phyloP scores from a whole-genome alignment of 345 rosid species.

The Euphorbia lathyris region DNA sequence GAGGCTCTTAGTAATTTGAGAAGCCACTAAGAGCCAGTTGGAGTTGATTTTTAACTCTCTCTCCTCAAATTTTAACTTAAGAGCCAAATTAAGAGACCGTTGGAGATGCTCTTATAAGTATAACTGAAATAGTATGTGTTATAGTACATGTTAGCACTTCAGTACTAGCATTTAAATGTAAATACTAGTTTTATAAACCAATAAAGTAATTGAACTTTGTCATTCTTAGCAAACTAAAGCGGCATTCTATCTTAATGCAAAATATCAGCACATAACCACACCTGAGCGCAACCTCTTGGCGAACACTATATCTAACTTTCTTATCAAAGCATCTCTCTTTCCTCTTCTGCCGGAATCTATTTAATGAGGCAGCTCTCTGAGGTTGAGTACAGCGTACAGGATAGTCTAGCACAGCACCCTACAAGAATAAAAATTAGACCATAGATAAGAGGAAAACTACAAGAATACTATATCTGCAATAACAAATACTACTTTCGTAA shows the following conservation, averaged over 20 bases:
- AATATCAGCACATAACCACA: constrained; percentile 21
- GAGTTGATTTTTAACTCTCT: too few species aligned
- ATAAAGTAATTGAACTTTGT: background rate
- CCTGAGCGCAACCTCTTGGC: constrained; percentile 98
- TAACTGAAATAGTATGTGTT: background rate
- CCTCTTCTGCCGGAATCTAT: constrained; percentile 89
- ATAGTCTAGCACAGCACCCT: constrained; percentile 51
- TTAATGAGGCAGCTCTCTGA: constrained; percentile 80
- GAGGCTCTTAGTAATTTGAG: too few species aligned
- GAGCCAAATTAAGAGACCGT: too few species aligned
- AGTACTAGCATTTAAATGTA: background rate
- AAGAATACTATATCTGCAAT: background rate
- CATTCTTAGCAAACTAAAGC: background rate
- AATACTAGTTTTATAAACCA: background rate
- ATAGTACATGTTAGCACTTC: background rate
- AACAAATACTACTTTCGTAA: background rate
- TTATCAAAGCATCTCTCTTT: constrained; percentile 87
- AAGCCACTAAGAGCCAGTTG: too few species aligned
- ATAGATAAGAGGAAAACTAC: background rate
- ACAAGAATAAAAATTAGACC: constrained; percentile 4
- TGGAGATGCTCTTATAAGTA: too few species aligned
- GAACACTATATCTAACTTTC: constrained; percentile 93
- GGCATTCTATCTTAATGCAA: background rate
- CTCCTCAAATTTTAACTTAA: too few species aligned
- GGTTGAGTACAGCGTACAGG: constrained; percentile 70